These are phyloP conservation scores for Spergularia bocconei DNA, from an alignment of 148 eudicot species.

Conservation along the genomic window DNA sequence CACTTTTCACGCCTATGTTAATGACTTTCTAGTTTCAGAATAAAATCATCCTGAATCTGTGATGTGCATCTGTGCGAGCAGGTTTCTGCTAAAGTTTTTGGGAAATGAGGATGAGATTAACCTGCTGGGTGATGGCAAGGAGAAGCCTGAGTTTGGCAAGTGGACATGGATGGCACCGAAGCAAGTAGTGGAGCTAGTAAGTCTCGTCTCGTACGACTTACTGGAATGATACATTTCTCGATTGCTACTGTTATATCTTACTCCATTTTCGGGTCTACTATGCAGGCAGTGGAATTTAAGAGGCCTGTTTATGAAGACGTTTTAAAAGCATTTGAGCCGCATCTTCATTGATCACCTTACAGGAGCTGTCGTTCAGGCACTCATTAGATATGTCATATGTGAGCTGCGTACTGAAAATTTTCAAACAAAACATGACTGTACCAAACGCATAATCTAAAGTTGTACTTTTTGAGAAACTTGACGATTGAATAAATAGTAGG, in stretches of 20 bases:
- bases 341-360: slow-evolving; percentile 43
- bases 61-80: slow-evolving; percentile 15
- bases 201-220: slow-evolving; percentile 9
- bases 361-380: background rate
- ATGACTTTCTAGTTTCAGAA: background rate
- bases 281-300: slow-evolving; percentile 92
- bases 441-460: too few species aligned
- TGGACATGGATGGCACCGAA: slow-evolving; percentile 95
- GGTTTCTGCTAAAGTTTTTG: slow-evolving; percentile 79
- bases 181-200: slow-evolving; percentile 63
- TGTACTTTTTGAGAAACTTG: too few species aligned
- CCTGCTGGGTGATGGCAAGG: slow-evolving; percentile 85
- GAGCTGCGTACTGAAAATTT: too few species aligned
- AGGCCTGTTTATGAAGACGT: slow-evolving; percentile 81
- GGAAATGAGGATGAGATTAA: slow-evolving; percentile 84
- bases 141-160: slow-evolving; percentile 87
- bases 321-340: slow-evolving; percentile 59
- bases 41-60: background rate
- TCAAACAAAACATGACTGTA: too few species aligned
- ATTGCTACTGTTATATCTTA: background rate
- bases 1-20: background rate
- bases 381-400: background rate
- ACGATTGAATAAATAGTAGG: too few species aligned
- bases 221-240: background rate
- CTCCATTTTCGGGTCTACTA: slow-evolving; percentile 1